Conservation (phyloP, 345 rosid genomes). For the Triadica sebifera region DNA sequence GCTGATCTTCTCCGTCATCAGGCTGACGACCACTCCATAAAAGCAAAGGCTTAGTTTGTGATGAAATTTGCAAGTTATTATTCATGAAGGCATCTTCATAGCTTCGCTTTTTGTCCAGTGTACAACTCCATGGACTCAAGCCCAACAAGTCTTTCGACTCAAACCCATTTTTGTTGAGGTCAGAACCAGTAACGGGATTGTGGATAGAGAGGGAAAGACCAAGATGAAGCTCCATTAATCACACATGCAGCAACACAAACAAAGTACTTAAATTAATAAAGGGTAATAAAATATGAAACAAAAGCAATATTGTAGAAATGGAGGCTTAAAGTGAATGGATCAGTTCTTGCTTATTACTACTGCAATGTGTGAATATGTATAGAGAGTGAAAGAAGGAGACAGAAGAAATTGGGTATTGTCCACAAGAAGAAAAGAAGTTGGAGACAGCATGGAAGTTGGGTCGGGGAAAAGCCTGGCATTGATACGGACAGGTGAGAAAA, state of each 20-base stretch:
- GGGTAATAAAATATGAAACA: neutral
- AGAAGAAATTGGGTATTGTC: conserved; percentile 25
- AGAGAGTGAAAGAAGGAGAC: conserved; percentile 8
- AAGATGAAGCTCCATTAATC: conserved; percentile 49
- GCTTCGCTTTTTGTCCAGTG: conserved; percentile 29
- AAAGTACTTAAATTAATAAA: too few species aligned
- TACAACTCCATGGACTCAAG: conserved; percentile 10
- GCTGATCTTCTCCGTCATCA: conserved; percentile 22
- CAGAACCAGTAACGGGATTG: conserved; percentile 13
- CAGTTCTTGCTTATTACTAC: neutral
- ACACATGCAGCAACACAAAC: neutral
- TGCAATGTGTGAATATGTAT: neutral
- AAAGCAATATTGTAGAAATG: neutral
- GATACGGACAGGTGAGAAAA: conserved; percentile 45
- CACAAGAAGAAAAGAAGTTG: conserved; percentile 25
- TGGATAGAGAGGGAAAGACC: conserved; percentile 42
- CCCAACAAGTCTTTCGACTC: conserved; percentile 14
- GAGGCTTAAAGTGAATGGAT: conserved; percentile 9
- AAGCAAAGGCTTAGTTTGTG: conserved; percentile 25
- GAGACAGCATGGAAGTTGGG: conserved; percentile 55
- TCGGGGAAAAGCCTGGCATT: conserved; percentile 66
- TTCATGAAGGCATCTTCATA: conserved; percentile 32
- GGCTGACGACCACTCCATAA: conserved; percentile 53
- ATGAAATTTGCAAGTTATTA: neutral
- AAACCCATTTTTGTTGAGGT: conserved; percentile 19